phyloP scores from a whole-genome alignment of 2,329 filamentous ascomycete genomes.

The Microdochium paspali region DNA sequence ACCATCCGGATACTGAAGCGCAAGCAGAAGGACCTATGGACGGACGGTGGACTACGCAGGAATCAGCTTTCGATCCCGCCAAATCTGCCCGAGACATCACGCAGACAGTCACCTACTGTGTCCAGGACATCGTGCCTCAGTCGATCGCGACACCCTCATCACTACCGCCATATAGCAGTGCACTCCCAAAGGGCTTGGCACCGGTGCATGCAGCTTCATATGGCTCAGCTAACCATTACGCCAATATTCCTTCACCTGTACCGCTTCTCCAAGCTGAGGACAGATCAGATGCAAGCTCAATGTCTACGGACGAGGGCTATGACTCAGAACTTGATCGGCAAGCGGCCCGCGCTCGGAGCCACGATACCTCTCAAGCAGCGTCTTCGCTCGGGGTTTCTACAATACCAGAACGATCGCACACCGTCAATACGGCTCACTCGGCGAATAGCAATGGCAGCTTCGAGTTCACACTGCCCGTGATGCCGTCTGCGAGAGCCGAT shows the following conservation, averaged over 20 bases:
- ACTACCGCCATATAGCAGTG: neutral
- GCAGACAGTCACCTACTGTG: neutral
- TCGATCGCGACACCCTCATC: neutral
- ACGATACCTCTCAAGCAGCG: neutral
- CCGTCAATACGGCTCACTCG: constrained; percentile 1
- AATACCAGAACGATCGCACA: constrained; percentile 4
- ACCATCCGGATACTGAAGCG: no score
- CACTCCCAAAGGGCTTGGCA: neutral
- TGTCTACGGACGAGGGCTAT: neutral
- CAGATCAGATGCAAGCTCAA: neutral
- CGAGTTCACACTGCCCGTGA: constrained; percentile 14
- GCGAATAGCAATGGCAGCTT: constrained; percentile 16
- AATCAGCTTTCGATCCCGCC: neutral
- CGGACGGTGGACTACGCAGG: neutral
- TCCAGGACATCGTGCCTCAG: neutral
- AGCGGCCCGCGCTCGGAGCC: neutral
- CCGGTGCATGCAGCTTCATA: neutral
- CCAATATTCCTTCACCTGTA: neutral
- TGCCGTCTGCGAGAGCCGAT: constrained; percentile 13
- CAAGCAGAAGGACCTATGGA: neutral
- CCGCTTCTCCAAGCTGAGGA: neutral
- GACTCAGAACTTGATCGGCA: neutral
- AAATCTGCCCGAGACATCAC: neutral
- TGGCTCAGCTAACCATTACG: neutral
- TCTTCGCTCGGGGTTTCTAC: constrained; percentile 5